These are phyloP conservation scores for Rhododendron ferrugineum DNA, from an alignment of 148 eudicot genomes.

Conservation along the genomic window DNA sequence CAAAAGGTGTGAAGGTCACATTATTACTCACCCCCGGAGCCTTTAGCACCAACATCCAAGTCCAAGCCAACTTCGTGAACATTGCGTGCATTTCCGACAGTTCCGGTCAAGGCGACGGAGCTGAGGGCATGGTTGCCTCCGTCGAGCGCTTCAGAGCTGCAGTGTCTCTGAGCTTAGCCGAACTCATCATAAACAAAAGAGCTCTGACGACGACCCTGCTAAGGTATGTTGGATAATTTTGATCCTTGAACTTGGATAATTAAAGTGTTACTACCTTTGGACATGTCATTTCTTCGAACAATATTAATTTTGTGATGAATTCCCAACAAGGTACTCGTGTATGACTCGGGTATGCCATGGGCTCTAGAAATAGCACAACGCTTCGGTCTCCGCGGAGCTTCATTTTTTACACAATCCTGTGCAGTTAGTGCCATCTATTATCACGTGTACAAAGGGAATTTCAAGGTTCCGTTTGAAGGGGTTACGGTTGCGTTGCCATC, in stretches of 20 bases:
- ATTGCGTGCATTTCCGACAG: neutral
- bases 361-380: neutral
- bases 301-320: neutral
- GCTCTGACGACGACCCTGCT: neutral
- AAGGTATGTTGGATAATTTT: neutral
- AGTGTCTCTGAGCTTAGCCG: neutral
- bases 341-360: neutral
- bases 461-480: constrained; percentile 12
- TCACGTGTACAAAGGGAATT: constrained; percentile 24
- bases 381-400: constrained; percentile 25
- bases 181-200: neutral
- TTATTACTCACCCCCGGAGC: neutral
- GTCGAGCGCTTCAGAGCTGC: neutral
- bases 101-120: neutral
- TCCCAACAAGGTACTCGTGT: neutral
- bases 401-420: constrained; percentile 53
- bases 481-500: constrained; percentile 12
- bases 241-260: too few relatives aligned
- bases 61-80: neutral
- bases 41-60: neutral
- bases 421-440: constrained; percentile 36
- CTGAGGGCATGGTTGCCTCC: neutral
- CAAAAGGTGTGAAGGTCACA: neutral
- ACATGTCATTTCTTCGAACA: neutral
- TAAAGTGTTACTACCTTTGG: neutral